Evolutionary conservation across 768 basidiomycete species (phyloP).

Genomic region (Tricholoma matsutake): DNA sequence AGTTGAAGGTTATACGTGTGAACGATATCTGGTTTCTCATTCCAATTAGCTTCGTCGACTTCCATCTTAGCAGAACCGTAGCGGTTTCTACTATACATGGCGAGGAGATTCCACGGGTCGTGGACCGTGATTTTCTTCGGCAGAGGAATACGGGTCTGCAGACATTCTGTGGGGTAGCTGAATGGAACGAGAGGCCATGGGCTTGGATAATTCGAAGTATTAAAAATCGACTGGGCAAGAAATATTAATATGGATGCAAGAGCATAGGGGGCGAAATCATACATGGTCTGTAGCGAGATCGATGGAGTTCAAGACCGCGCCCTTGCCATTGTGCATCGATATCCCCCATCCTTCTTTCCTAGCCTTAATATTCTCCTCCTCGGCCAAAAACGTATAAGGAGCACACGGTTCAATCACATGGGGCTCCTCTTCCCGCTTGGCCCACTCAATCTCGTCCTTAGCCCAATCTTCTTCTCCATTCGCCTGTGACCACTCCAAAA

Average conservation of each 20-base stretch:
- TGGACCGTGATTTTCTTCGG: constrained; percentile 43
- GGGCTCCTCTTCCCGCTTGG: too few relatives aligned
- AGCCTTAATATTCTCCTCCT: neutral
- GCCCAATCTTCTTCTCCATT: neutral
- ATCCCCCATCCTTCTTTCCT: neutral
- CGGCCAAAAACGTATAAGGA: too few relatives aligned
- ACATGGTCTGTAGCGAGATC: neutral
- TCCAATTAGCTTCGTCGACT: constrained; percentile 29
- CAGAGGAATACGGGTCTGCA: constrained; percentile 27
- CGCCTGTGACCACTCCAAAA: neutral
- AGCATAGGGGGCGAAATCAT: too few relatives aligned
- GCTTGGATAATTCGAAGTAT: neutral
- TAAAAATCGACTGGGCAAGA: neutral
- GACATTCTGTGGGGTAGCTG: neutral
- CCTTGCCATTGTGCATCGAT: neutral
- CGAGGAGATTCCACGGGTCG: constrained; percentile 38
- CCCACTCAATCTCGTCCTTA: too few relatives aligned
- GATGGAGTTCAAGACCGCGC: too few relatives aligned
- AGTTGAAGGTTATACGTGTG: constrained; percentile 28
- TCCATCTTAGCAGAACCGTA: neutral
- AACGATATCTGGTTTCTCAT: constrained; percentile 23
- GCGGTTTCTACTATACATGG: neutral
- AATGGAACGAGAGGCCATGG: neutral
- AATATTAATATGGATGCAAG: too few relatives aligned
- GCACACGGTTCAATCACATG: neutral